Conservation (phyloP, 805 yeast species). For the Saccharomyces eubayanus region DNA sequence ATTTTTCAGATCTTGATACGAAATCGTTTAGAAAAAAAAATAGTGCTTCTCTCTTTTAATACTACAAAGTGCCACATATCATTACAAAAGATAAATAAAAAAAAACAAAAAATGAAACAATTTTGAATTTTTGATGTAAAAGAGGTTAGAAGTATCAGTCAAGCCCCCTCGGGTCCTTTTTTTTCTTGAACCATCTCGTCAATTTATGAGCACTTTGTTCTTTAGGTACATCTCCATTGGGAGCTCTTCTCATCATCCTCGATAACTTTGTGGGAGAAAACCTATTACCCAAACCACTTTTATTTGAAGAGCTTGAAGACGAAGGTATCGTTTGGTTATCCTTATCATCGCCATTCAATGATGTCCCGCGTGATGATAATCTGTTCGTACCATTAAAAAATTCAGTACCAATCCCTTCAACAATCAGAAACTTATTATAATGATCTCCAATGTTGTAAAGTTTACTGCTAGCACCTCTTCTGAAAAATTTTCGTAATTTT, state of each 20-base stretch:
- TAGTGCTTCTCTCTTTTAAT: background rate
- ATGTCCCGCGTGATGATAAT: background rate
- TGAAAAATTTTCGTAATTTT: background rate
- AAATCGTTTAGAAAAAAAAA: background rate
- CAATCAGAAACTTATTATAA: background rate
- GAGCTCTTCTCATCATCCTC: background rate
- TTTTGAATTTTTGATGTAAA: background rate
- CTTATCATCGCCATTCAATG: background rate
- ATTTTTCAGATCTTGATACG: background rate
- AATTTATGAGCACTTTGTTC: background rate
- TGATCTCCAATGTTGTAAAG: background rate
- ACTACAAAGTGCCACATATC: background rate
- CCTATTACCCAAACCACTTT: background rate
- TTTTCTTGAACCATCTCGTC: conserved; percentile 5
- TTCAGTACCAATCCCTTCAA: background rate
- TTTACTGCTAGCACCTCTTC: background rate
- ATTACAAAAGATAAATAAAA: background rate
- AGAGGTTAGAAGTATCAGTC: conserved; percentile 2
- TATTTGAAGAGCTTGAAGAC: background rate
- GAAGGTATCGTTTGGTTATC: background rate
- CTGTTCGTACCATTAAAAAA: background rate
- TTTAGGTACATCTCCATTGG: background rate
- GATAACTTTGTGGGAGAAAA: background rate
- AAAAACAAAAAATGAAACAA: background rate
- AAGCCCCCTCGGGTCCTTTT: background rate